Evolutionary conservation across 2,329 filamentous ascomycete species (phyloP).

Genomic region (Sclerotinia nivalis): DNA sequence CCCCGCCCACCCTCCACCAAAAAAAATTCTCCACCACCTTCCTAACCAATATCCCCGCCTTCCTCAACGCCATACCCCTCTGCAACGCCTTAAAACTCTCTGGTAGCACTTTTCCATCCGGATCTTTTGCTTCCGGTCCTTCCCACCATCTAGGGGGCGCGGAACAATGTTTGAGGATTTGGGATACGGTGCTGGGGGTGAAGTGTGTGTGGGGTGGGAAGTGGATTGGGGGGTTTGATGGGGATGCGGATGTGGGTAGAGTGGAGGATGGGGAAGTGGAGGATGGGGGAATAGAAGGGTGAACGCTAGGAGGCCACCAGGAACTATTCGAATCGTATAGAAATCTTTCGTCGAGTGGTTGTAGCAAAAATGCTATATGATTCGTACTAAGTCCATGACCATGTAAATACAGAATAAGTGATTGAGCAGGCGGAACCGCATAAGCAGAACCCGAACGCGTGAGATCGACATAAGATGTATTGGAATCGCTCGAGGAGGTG

Average conservation of each 20-base stretch:
- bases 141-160: slow-evolving; percentile 15
- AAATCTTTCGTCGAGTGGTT: background rate
- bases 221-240: slow-evolving; percentile 28
- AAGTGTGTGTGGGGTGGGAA: slow-evolving; percentile 61
- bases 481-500: background rate
- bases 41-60: background rate
- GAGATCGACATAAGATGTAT: slow-evolving; percentile 2
- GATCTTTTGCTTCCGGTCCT: accelerated
- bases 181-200: slow-evolving; percentile 72
- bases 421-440: background rate
- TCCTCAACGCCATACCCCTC: background rate
- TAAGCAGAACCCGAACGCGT: background rate
- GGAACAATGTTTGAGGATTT: slow-evolving; percentile 69
- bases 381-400: background rate
- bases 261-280: slow-evolving; percentile 12
- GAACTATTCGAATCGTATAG: background rate
- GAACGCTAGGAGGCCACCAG: background rate
- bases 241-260: slow-evolving; percentile 16
- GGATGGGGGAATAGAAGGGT: background rate
- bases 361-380: background rate
- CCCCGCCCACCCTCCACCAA: slow-evolving; percentile 8
- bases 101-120: background rate
- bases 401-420: background rate
- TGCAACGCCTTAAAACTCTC: background rate
- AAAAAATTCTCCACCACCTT: slow-evolving; percentile 20